phyloP scores from a whole-genome alignment of 2,329 filamentous ascomycete genomes.

The Epichloe scottii region DNA sequence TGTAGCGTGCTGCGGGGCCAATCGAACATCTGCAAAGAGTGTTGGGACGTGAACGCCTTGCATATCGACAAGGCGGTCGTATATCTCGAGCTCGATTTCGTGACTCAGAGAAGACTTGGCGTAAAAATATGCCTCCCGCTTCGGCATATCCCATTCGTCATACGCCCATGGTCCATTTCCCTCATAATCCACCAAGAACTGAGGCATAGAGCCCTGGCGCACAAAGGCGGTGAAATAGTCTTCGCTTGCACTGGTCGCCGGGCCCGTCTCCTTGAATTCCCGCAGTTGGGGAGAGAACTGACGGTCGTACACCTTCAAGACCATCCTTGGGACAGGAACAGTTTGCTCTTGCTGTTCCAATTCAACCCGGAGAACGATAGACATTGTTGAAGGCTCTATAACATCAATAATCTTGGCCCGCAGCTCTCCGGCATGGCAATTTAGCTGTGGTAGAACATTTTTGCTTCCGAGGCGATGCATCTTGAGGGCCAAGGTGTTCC shows the following conservation, averaged over 20 bases:
- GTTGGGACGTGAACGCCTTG: not conserved
- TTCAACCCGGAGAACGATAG: not conserved
- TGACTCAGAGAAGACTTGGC: not conserved
- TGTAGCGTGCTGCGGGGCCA: not conserved
- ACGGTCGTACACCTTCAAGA: not conserved
- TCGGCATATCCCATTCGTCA: not conserved
- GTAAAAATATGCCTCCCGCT: not conserved
- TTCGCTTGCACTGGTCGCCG: not conserved
- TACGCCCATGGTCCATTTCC: not conserved
- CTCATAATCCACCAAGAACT: not conserved
- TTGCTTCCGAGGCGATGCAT: not conserved
- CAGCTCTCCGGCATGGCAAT: not conserved
- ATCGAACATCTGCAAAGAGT: not conserved
- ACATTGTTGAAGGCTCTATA: not conserved
- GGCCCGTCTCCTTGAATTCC: not conserved
- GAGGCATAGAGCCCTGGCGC: not conserved
- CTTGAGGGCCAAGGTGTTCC: not conserved
- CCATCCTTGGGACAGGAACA: not conserved
- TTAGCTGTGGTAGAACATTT: not conserved
- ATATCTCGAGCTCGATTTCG: not conserved
- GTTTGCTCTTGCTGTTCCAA: not conserved
- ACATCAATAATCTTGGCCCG: not conserved
- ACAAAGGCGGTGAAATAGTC: not conserved
- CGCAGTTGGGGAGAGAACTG: not conserved
- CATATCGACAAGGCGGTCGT: not conserved